These are phyloP conservation scores for Harringtonia lauricola DNA, from an alignment of 2,329 filamentous ascomycete genomes.

Conservation along the genomic window DNA sequence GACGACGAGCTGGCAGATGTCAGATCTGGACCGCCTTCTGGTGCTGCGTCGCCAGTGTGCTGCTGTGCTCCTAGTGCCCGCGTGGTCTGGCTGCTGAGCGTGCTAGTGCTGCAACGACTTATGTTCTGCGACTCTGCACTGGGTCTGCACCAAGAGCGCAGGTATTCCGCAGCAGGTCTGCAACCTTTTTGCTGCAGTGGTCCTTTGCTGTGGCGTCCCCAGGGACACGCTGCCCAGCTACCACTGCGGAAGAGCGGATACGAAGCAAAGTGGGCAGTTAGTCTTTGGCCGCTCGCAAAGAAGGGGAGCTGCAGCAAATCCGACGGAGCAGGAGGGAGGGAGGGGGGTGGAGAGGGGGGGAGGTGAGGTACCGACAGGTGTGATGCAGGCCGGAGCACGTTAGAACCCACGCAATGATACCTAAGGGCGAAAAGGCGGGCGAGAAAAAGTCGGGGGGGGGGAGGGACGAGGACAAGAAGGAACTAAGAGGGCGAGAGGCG, in stretches of 20 bases:
- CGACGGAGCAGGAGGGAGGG: conserved; percentile 5
- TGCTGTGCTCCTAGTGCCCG: neutral
- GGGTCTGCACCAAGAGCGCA: neutral
- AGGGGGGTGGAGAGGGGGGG: conserved; percentile 1
- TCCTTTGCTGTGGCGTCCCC: no score
- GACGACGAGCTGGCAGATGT: conserved; percentile 6
- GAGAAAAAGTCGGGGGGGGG: neutral
- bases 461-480: neutral
- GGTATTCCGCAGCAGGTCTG: conserved; percentile 5
- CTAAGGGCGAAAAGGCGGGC: neutral
- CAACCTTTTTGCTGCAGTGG: no score
- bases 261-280: neutral
- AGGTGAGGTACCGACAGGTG: neutral
- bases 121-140: neutral
- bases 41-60: neutral
- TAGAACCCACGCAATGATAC: conserved; percentile 3
- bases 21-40: conserved; percentile 5
- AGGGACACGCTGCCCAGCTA: conserved; percentile 2
- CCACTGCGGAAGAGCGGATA: neutral
- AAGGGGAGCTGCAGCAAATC: conserved; percentile 3
- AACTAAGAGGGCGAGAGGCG: neutral
- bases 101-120: conserved; percentile 3
- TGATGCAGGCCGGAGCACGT: conserved; percentile 5
- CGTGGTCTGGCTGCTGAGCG: neutral
- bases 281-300: neutral